A percentile compares a stretch with the other conserved stretches of the same genome.
phyloP scores from a whole-genome alignment of 805 yeast species.

The Danielozyma ontarioensis region DNA sequence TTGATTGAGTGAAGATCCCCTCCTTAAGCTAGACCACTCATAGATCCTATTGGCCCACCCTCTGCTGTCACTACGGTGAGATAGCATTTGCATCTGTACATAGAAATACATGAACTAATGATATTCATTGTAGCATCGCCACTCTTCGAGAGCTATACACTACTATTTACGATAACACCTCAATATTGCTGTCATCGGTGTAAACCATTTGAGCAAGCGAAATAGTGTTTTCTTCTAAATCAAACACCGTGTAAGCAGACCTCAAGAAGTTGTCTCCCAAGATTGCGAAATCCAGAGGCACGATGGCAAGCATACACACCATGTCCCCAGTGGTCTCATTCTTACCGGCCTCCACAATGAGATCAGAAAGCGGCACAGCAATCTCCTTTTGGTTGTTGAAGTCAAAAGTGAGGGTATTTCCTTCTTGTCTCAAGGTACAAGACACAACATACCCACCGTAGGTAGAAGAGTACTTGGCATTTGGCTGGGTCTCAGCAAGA shows the following conservation, averaged over 20 bases:
- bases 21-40: too few relatives aligned
- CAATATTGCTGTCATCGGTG: constrained; percentile 4
- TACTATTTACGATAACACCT: not conserved
- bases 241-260: constrained; percentile 19
- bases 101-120: too few relatives aligned
- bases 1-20: too few relatives aligned
- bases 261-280: constrained; percentile 26
- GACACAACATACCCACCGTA: constrained; percentile 8
- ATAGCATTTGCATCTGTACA: too few relatives aligned
- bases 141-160: too few relatives aligned
- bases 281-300: constrained; percentile 9
- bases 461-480: constrained; percentile 2
- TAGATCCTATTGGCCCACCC: too few relatives aligned
- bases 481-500: not conserved
- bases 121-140: too few relatives aligned
- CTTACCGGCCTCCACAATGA: constrained; percentile 8
- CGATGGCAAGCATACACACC: constrained; percentile 8
- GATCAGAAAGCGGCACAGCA: constrained; percentile 10
- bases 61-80: too few relatives aligned
- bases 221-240: constrained; percentile 19
- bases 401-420: constrained; percentile 6
- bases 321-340: constrained; percentile 4
- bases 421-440: constrained; percentile 8
- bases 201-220: constrained; percentile 20
- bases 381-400: constrained; percentile 7